Evolutionary conservation across 129 eudicot species (phyloP).

Genomic region (Flaveria sonorensis): DNA sequence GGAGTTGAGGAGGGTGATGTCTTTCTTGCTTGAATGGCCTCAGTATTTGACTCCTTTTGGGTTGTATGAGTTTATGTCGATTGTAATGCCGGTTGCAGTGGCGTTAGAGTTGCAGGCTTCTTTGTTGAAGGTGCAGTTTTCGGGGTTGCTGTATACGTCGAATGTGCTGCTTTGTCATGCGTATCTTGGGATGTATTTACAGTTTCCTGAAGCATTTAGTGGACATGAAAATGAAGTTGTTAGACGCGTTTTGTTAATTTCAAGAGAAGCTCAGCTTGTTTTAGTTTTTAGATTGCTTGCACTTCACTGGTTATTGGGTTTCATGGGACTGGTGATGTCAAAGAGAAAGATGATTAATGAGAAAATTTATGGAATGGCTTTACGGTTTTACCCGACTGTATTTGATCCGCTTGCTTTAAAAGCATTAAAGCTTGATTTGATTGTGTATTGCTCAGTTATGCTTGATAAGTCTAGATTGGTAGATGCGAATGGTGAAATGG

Average conservation of each 20-base stretch:
- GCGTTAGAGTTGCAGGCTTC: conserved; percentile 84
- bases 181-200: conserved; percentile 57
- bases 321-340: conserved; percentile 58
- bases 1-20: conserved; percentile 80
- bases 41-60: conserved; percentile 70
- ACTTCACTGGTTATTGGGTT: conserved; percentile 85
- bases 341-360: conserved; percentile 45
- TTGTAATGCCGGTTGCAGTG: conserved; percentile 66
- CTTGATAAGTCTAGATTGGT: conserved; percentile 41
- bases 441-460: conserved; percentile 63
- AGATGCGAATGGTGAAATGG: conserved; percentile 44
- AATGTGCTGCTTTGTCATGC: conserved; percentile 81
- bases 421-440: conserved; percentile 87
- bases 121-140: conserved; percentile 81
- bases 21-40: conserved; percentile 86
- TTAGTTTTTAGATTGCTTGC: conserved; percentile 78
- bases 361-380: conserved; percentile 48
- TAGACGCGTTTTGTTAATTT: conserved; percentile 54
- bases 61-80: conserved; percentile 66
- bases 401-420: conserved; percentile 90
- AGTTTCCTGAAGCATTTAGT: conserved; percentile 64
- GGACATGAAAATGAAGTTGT: conserved; percentile 80
- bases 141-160: conserved; percentile 63
- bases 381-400: conserved; percentile 68
- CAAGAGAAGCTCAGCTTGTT: conserved; percentile 64